phyloP scores from a whole-genome alignment of 768 basidiomycete genomes.

The Pulveroboletus ravenelii region DNA sequence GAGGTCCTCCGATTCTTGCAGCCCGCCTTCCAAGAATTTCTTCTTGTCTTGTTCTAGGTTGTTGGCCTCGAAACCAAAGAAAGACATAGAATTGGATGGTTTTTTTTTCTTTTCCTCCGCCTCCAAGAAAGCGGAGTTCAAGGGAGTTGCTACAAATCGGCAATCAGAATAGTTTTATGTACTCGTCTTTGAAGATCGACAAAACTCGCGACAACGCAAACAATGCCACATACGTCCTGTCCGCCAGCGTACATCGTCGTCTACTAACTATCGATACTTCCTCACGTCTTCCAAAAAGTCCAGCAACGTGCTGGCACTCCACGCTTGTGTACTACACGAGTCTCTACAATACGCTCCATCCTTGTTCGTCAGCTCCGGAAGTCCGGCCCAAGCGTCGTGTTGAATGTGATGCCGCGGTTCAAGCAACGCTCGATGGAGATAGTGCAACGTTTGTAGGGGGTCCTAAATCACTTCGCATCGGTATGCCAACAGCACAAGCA shows the following conservation, averaged over 20 bases:
- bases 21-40: conserved; percentile 44
- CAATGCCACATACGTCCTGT: conserved; percentile 21
- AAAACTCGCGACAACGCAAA: conserved; percentile 16
- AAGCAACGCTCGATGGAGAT: conserved; percentile 71
- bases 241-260: neutral
- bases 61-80: conserved; percentile 70
- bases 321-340: conserved; percentile 92
- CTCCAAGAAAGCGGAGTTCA: conserved; percentile 13
- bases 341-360: conserved; percentile 80
- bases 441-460: conserved; percentile 65
- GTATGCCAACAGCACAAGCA: neutral
- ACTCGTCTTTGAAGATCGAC: conserved; percentile 2
- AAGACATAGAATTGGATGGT: conserved; percentile 55
- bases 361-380: conserved; percentile 89
- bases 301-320: conserved; percentile 89
- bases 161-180: conserved; percentile 10
- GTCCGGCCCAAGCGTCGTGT: conserved; percentile 83
- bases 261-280: conserved; percentile 16
- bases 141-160: conserved; percentile 10
- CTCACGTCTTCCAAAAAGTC: conserved; percentile 78
- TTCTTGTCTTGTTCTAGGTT: conserved; percentile 63
- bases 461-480: conserved; percentile 44
- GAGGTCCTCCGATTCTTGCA: conserved; percentile 69
- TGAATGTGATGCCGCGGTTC: conserved; percentile 68
- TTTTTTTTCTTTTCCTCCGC: conserved; percentile 10